These are phyloP conservation scores for Sphagnum magellanicum DNA, from an alignment of 228 moss, liverwort and hornwort species.

Conservation along the genomic window DNA sequence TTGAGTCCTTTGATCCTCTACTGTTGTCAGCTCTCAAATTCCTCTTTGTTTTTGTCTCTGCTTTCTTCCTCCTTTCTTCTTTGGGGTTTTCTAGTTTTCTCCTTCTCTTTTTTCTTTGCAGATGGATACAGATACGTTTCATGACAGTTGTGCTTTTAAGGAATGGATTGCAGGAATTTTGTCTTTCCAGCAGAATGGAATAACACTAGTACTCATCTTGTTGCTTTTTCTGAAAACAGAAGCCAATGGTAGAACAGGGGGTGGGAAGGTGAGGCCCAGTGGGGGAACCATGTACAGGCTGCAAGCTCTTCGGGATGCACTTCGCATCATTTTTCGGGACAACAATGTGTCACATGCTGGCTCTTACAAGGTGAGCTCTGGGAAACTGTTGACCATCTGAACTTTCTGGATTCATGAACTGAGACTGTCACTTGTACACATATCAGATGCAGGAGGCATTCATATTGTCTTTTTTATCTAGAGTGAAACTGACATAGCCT, in stretches of 20 bases:
- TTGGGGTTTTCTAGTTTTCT: too few relatives aligned
- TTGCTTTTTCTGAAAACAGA: conserved; percentile 17
- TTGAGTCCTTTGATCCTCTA: too few relatives aligned
- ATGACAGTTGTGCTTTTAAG: too few relatives aligned
- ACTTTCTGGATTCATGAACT: not conserved
- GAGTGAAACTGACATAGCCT: too few relatives aligned
- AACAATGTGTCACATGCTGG: conserved; percentile 71
- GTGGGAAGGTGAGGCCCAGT: conserved; percentile 38
- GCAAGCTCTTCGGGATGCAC: conserved; percentile 66
- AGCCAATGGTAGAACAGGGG: conserved; percentile 36
- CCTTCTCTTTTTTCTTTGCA: too few relatives aligned
- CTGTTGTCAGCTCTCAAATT: too few relatives aligned
- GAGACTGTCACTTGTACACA: not conserved
- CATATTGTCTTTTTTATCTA: too few relatives aligned
- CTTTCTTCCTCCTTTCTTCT: too few relatives aligned
- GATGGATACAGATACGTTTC: too few relatives aligned
- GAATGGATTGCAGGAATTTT: too few relatives aligned
- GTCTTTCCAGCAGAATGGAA: not conserved
- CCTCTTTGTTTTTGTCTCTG: too few relatives aligned
- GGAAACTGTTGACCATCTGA: not conserved
- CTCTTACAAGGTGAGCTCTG: conserved; percentile 62
- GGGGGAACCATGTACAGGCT: conserved; percentile 71
- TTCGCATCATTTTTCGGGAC: conserved; percentile 82
- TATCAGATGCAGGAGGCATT: not conserved
- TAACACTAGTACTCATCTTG: not conserved